Conservation (phyloP, 495 filamentous ascomycete genomes). For the Penicillium cosmopolitanum region DNA sequence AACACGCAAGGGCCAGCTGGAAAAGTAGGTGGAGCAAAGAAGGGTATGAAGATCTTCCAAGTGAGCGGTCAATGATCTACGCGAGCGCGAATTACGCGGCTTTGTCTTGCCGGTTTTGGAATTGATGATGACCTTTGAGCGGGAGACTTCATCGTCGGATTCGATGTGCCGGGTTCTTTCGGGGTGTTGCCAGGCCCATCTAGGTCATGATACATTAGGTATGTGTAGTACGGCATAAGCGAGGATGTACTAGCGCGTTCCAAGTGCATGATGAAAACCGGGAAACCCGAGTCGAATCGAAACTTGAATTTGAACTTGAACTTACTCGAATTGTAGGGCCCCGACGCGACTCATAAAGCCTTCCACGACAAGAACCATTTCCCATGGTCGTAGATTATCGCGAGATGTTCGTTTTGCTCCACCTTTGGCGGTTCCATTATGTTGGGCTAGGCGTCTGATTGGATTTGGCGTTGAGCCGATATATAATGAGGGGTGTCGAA, state of each 20-base stretch:
- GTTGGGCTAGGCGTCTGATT: slow-evolving; percentile 76
- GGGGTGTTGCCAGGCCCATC: slow-evolving; percentile 92
- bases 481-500: slow-evolving; percentile 67
- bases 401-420: slow-evolving; percentile 78
- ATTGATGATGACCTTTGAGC: slow-evolving; percentile 10
- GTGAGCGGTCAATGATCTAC: slow-evolving; percentile 60
- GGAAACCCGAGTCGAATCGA: no score
- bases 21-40: slow-evolving; percentile 75
- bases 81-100: slow-evolving; percentile 50
- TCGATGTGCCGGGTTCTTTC: slow-evolving; percentile 75
- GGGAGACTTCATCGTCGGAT: slow-evolving; percentile 39
- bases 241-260: neutral
- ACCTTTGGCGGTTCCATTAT: slow-evolving; percentile 80
- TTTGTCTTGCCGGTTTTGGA: slow-evolving; percentile 28
- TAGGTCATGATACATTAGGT: slow-evolving; percentile 28
- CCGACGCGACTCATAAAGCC: slow-evolving; percentile 87
- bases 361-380: slow-evolving; percentile 85
- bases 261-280: no score
- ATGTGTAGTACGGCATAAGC: neutral
- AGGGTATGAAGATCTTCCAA: slow-evolving; percentile 79
- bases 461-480: slow-evolving; percentile 93
- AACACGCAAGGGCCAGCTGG: slow-evolving; percentile 77
- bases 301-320: slow-evolving; percentile 4
- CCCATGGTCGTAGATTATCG: slow-evolving; percentile 77
- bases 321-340: slow-evolving; percentile 94